phyloP scores from a whole-genome alignment of 108 stramenopile species.

The Nitzschia sp. region DNA sequence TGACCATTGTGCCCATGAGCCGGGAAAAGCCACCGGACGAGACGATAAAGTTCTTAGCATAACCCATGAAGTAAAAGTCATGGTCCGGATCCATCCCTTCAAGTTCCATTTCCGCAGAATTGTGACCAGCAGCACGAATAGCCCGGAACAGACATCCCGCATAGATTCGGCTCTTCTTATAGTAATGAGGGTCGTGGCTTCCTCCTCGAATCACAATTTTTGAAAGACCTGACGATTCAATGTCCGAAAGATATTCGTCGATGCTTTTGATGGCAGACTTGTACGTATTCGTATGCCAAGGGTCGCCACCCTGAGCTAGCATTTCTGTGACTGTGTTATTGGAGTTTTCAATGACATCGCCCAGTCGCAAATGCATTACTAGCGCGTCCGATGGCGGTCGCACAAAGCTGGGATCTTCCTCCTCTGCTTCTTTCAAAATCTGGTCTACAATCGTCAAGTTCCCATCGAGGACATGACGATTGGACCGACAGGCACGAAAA shows the following conservation, averaged over 20 bases:
- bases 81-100: constrained; percentile 18
- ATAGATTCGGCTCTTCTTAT: constrained; percentile 22
- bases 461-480: constrained; percentile 8
- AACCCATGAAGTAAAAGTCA: constrained; percentile 19
- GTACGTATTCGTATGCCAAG: constrained; percentile 13
- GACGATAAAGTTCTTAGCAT: constrained; percentile 15
- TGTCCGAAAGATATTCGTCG: constrained; percentile 15
- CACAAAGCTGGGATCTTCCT: constrained; percentile 5
- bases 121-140: constrained; percentile 14
- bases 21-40: constrained; percentile 22
- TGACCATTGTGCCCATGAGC: constrained; percentile 15
- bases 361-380: constrained; percentile 28
- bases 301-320: constrained; percentile 19
- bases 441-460: constrained; percentile 18
- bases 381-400: constrained; percentile 9
- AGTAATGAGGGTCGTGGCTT: constrained; percentile 14
- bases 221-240: constrained; percentile 7
- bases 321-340: constrained; percentile 6
- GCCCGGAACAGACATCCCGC: constrained; percentile 17
- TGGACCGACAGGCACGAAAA: constrained; percentile 6
- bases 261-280: constrained; percentile 23
- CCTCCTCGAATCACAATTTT: constrained; percentile 20
- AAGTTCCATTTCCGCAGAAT: not conserved
- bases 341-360: constrained; percentile 32
- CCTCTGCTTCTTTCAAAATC: constrained; percentile 15